Percentiles rank a stretch among this genome's conserved stretches.
phyloP scores from a whole-genome alignment of 2,329 filamentous ascomycete genomes.

The Cercospora beticola region DNA sequence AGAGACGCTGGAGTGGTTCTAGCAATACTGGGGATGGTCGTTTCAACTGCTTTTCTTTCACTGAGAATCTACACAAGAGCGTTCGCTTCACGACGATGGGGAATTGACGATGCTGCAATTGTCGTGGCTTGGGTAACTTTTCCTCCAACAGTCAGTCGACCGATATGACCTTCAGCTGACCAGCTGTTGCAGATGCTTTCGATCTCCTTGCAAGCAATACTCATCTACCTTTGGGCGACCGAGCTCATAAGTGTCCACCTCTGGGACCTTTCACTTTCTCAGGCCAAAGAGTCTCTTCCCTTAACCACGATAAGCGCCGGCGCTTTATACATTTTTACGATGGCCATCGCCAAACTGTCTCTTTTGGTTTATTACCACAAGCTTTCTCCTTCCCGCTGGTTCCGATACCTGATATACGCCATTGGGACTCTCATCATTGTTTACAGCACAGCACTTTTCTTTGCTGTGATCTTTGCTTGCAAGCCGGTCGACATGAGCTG shows the following conservation, averaged over 20 bases:
- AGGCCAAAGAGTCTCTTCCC: conserved; percentile 7
- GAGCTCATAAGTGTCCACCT: conserved; percentile 19
- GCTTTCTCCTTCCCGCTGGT: conserved; percentile 17
- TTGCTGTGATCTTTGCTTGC: conserved; percentile 21
- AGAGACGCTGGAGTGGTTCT: conserved; percentile 14
- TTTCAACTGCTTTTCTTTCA: conserved; percentile 15
- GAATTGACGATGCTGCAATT: conserved; percentile 21
- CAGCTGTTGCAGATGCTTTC: conserved; percentile 16
- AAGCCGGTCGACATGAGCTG: conserved; percentile 13
- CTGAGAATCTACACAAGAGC: conserved; percentile 22
- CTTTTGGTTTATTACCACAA: conserved; percentile 17
- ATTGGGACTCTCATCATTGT: conserved; percentile 11
- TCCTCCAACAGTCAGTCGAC: not conserved
- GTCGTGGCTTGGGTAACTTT: conserved; percentile 17
- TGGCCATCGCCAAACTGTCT: conserved; percentile 20
- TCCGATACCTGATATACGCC: conserved; percentile 12
- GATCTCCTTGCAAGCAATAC: conserved; percentile 16
- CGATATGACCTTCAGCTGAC: not conserved
- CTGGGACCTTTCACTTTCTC: conserved; percentile 11
- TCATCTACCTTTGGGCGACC: conserved; percentile 12
- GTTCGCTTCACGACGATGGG: conserved; percentile 13
- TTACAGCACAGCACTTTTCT: conserved; percentile 13
- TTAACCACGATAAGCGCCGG: conserved; percentile 17
- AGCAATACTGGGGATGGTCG: conserved; percentile 19
- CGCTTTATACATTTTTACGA: conserved; percentile 18